A percentile compares a stretch with the other conserved stretches of the same genome.
Conservation (phyloP, 441 rosid genomes). For the Erodium trifolium region DNA sequence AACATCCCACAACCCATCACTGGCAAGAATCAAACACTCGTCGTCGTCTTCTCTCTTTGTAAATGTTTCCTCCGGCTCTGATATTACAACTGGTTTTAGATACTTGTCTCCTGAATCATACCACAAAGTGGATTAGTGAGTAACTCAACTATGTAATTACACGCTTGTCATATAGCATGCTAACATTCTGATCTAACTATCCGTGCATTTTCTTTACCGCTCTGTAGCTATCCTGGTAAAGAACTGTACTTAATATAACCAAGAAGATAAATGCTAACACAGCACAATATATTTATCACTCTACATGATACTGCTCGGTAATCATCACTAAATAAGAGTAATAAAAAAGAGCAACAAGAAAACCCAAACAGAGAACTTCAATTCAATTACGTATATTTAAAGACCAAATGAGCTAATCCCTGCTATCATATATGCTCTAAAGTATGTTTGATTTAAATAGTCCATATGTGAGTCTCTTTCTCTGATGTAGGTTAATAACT, state of each 20-base stretch:
- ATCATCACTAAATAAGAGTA: no score
- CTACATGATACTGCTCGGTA: no score
- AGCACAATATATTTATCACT: no score
- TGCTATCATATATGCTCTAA: neutral
- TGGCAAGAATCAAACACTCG: slow-evolving; percentile 52
- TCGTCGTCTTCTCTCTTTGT: slow-evolving; percentile 35
- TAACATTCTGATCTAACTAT: no score
- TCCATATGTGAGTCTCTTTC: neutral
- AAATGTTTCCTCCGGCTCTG: slow-evolving; percentile 45
- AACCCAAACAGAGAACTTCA: neutral
- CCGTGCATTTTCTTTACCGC: no score
- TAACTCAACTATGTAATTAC: neutral
- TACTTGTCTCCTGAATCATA: slow-evolving; percentile 41
- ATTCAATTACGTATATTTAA: neutral
- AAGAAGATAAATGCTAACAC: no score
- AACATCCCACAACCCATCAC: slow-evolving; percentile 68
- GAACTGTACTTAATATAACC: no score
- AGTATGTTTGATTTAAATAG: neutral
- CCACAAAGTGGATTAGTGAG: neutral
- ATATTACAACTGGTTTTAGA: slow-evolving; percentile 43
- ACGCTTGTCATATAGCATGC: no score
- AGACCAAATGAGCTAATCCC: no score
- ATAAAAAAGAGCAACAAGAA: neutral
- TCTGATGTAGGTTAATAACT: neutral
- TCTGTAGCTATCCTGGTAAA: no score